These are phyloP conservation scores for Colletotrichum karsti DNA, from an alignment of 2,329 filamentous ascomycete species.

Conservation along the genomic window DNA sequence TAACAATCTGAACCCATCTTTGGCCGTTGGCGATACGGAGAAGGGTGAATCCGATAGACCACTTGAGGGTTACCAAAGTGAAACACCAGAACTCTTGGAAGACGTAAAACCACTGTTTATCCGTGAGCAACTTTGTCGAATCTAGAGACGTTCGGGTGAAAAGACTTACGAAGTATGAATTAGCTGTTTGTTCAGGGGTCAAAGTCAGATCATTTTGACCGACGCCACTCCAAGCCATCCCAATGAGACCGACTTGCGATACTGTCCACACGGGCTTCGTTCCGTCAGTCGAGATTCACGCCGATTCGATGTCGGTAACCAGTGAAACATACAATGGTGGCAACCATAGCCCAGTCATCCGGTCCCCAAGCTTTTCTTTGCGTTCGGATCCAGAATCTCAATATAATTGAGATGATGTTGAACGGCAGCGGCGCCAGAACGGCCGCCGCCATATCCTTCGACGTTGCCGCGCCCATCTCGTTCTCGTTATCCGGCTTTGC, in stretches of 20 bases:
- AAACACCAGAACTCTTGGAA: constrained; percentile 28
- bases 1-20: constrained; percentile 20
- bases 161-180: constrained; percentile 22
- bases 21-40: constrained; percentile 21
- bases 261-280: constrained; percentile 15
- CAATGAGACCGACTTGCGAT: constrained; percentile 8
- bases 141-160: no score
- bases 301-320: no score
- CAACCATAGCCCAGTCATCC: constrained; percentile 26
- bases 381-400: constrained; percentile 20
- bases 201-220: constrained; percentile 12
- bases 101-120: constrained; percentile 17
- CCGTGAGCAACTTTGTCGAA: background rate
- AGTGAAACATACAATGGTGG: constrained; percentile 13
- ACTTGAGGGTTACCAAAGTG: constrained; percentile 19
- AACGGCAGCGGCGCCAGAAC: constrained; percentile 20
- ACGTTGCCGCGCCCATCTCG: constrained; percentile 22
- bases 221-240: constrained; percentile 28
- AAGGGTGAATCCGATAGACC: constrained; percentile 21
- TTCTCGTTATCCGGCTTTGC: background rate
- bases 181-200: background rate
- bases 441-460: constrained; percentile 23
- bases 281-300: background rate
- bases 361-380: constrained; percentile 26
- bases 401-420: background rate